Conservation (phyloP, 192 early-diverging fungal species). For the Coemansia sp. region DNA sequence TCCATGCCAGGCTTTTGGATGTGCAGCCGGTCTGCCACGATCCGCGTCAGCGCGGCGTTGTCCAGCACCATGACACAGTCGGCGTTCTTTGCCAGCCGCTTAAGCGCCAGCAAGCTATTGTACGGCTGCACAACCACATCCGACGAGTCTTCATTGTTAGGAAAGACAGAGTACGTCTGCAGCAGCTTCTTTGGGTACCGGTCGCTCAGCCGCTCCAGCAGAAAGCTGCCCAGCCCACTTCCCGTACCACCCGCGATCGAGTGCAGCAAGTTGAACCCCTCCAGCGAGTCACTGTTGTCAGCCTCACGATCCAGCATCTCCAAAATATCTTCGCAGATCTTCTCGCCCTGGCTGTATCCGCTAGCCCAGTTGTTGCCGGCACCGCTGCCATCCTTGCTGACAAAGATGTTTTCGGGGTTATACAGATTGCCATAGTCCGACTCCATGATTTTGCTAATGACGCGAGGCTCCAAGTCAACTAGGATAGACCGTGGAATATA, state of each 20-base stretch:
- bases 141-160: slow-evolving; percentile 82
- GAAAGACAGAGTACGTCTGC: slow-evolving; percentile 68
- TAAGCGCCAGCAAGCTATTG: slow-evolving; percentile 93
- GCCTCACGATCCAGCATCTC: slow-evolving; percentile 97
- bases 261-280: slow-evolving; percentile 98
- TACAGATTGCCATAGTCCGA: slow-evolving; percentile 82
- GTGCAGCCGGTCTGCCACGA: slow-evolving; percentile 91
- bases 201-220: slow-evolving; percentile 80
- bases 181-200: slow-evolving; percentile 97
- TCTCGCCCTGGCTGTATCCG: slow-evolving; percentile 98
- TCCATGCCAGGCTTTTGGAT: slow-evolving; percentile 93
- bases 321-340: slow-evolving; percentile 93
- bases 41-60: slow-evolving; percentile 91
- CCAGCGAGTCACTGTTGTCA: slow-evolving; percentile 93
- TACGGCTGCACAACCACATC: slow-evolving; percentile 99
- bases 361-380: slow-evolving; percentile 99
- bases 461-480: slow-evolving; percentile 95
- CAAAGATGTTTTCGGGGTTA: slow-evolving; percentile 97
- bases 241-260: slow-evolving; percentile 98
- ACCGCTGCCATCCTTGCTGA: slow-evolving; percentile 93
- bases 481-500: slow-evolving; percentile 87
- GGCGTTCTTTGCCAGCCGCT: slow-evolving; percentile 88
- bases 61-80: slow-evolving; percentile 98
- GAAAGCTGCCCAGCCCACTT: slow-evolving; percentile 93
- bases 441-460: slow-evolving; percentile 79